Percentiles rank a stretch among this genome's conserved stretches.
phyloP scores from a whole-genome alignment of 208 protist genomes.

The Trichomonas tenax region DNA sequence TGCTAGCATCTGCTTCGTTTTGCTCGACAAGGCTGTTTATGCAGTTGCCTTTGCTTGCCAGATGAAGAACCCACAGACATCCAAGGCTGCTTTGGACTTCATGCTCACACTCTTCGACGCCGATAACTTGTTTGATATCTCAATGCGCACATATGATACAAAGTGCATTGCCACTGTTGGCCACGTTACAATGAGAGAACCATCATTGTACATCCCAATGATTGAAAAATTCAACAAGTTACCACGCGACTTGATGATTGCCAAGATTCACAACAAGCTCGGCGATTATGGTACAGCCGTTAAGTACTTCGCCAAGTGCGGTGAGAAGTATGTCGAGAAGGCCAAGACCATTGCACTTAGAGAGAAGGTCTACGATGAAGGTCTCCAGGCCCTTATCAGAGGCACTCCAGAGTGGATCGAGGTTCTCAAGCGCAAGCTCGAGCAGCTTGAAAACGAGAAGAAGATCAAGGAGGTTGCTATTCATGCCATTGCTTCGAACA shows the following conservation, averaged over 20 bases:
- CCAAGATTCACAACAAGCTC: background rate
- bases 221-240: background rate
- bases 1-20: background rate
- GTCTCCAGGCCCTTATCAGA: background rate
- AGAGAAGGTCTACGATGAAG: background rate
- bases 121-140: background rate
- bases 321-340: background rate
- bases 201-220: background rate
- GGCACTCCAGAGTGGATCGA: background rate
- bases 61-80: background rate
- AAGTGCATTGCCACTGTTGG: background rate
- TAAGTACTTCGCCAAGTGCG: background rate
- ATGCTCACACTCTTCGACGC: background rate
- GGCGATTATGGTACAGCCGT: background rate
- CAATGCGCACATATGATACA: background rate
- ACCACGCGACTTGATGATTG: background rate
- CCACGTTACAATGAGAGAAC: background rate
- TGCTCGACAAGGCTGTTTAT: background rate
- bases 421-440: background rate
- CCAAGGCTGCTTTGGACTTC: background rate
- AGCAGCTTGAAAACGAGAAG: background rate
- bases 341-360: background rate
- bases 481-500: background rate
- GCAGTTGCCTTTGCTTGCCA: background rate
- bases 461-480: background rate